These are phyloP conservation scores for Starmerella gropengiesseri DNA, from an alignment of 805 yeast genomes.

Conservation along the genomic window DNA sequence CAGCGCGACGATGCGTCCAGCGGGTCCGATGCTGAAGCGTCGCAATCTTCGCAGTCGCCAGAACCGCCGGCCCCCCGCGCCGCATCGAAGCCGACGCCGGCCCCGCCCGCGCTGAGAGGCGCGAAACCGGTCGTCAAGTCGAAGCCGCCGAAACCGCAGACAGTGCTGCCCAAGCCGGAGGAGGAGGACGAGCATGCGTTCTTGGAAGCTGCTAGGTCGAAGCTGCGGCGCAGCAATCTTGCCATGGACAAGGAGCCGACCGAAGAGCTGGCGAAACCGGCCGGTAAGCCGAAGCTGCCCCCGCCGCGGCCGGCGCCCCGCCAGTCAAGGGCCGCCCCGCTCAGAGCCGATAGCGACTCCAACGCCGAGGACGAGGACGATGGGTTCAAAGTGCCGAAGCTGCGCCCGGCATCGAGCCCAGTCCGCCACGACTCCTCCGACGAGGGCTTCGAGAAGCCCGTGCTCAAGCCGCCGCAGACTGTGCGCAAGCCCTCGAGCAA, in stretches of 20 bases:
- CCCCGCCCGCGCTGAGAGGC: too few relatives aligned
- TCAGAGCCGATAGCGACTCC: neutral
- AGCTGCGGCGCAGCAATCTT: constrained; percentile 2
- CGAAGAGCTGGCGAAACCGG: neutral
- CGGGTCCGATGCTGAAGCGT: neutral
- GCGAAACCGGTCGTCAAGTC: constrained; percentile 7
- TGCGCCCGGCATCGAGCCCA: constrained; percentile 10
- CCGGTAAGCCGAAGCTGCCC: neutral
- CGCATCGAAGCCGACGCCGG: neutral
- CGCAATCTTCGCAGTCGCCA: neutral
- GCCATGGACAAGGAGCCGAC: too few relatives aligned
- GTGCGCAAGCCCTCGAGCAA: constrained; percentile 14
- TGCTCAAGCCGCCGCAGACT: constrained; percentile 15
- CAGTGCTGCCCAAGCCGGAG: constrained; percentile 11
- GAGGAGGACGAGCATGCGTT: constrained; percentile 17
- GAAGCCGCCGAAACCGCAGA: constrained; percentile 8
- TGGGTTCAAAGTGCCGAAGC: constrained; percentile 10
- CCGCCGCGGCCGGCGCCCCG: constrained; percentile 3
- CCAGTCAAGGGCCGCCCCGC: neutral
- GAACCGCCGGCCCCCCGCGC: neutral
- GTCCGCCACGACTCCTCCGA: neutral
- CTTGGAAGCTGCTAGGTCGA: constrained; percentile 12
- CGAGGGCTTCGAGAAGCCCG: constrained; percentile 7
- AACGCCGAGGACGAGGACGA: neutral
- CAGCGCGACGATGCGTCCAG: neutral